A percentile compares a stretch with the other conserved stretches of the same genome.
These are phyloP conservation scores for Penicillium sp. DNA, from an alignment of 2,329 filamentous ascomycete genomes.

Conservation along the genomic window DNA sequence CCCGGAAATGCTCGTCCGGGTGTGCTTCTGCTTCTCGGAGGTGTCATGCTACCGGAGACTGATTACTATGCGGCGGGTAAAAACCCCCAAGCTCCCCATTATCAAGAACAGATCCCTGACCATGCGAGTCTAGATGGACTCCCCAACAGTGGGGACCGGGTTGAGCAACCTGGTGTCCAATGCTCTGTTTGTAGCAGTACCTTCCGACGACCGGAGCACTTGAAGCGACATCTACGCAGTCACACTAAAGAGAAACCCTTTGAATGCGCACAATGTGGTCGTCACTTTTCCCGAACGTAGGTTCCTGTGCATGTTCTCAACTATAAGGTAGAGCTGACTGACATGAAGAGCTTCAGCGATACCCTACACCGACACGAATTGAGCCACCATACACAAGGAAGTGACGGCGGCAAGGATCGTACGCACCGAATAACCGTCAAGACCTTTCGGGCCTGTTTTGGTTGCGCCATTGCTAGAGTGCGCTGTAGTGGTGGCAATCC, in stretches of 20 bases:
- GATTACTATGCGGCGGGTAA: slow-evolving; percentile 31
- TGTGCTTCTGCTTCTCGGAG: slow-evolving; percentile 52
- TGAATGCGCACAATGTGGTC: slow-evolving; percentile 45
- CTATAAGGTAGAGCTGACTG: too few relatives aligned
- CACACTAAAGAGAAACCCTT: slow-evolving; percentile 48
- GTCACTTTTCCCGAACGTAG: slow-evolving; percentile 48
- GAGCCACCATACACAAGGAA: slow-evolving; percentile 43
- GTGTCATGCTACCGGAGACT: slow-evolving; percentile 35
- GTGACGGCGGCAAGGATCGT: slow-evolving; percentile 38
- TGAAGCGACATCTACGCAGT: slow-evolving; percentile 47
- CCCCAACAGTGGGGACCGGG: slow-evolving; percentile 9
- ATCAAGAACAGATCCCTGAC: too few relatives aligned
- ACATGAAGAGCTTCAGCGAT: slow-evolving; percentile 30
- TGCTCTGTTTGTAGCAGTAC: slow-evolving; percentile 43
- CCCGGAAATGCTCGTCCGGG: slow-evolving; percentile 10
- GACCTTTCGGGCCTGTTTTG: slow-evolving; percentile 46
- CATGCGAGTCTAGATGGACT: slow-evolving; percentile 5
- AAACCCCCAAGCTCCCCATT: too few relatives aligned
- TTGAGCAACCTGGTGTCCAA: slow-evolving; percentile 22
- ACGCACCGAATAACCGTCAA: slow-evolving; percentile 47
- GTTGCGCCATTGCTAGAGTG: slow-evolving; percentile 45
- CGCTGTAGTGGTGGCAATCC: slow-evolving; percentile 44
- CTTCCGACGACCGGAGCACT: slow-evolving; percentile 46
- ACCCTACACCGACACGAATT: slow-evolving; percentile 46
- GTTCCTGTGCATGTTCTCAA: slow-evolving; percentile 14